These are phyloP conservation scores for Maudiozyma barnettii DNA, from an alignment of 805 yeast species.

Conservation along the genomic window DNA sequence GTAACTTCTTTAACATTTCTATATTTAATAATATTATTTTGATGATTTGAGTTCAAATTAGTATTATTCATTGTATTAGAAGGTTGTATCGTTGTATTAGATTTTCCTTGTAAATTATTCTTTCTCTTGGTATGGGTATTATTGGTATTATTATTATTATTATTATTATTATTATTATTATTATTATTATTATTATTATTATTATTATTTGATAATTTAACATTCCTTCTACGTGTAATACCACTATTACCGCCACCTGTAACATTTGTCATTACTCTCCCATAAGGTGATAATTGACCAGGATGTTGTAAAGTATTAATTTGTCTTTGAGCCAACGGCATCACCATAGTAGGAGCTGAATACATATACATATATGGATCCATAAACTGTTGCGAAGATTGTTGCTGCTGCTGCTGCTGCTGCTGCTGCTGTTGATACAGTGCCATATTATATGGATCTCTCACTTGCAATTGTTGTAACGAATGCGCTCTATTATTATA, in stretches of 20 bases:
- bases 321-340: background rate
- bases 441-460: background rate
- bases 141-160: no score
- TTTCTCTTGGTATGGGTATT: background rate
- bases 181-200: background rate
- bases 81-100: background rate
- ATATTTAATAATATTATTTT: background rate
- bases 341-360: background rate
- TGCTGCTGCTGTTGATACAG: background rate
- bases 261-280: background rate
- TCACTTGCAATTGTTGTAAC: conserved; percentile 1
- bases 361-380: background rate
- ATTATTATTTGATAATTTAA: background rate
- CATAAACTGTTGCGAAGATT: background rate
- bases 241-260: background rate
- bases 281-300: background rate
- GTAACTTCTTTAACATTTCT: background rate
- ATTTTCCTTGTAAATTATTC: background rate
- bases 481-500: background rate
- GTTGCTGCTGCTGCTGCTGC: background rate
- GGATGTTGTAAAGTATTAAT: background rate
- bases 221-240: background rate
- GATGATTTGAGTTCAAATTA: no score
- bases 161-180: no score
- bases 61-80: no score